These are phyloP conservation scores for Aspergillus ibericus DNA, from an alignment of 2,329 filamentous ascomycete species.

Conservation along the genomic window DNA sequence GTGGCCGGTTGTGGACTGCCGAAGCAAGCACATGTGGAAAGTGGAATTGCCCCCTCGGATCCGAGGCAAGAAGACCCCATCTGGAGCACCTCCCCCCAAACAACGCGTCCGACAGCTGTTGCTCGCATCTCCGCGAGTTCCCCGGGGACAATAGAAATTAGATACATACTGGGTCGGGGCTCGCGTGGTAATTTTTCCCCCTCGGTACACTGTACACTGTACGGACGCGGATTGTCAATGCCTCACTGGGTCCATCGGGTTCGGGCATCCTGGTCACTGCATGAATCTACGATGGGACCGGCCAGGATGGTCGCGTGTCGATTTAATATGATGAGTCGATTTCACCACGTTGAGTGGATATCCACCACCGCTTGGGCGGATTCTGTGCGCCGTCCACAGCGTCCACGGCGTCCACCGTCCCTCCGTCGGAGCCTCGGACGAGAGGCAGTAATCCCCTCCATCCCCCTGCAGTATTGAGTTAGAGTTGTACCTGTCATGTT, in stretches of 20 bases:
- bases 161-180: background rate
- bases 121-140: too few relatives aligned
- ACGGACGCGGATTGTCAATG: background rate
- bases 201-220: background rate
- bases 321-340: constrained; percentile 7
- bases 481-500: background rate
- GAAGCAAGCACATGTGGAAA: constrained; percentile 8
- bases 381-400: background rate
- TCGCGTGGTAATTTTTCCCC: background rate
- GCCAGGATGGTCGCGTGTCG: constrained; percentile 7
- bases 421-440: background rate
- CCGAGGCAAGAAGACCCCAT: constrained; percentile 9
- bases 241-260: background rate
- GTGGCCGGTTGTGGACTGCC: constrained; percentile 5
- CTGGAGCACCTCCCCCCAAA: too few relatives aligned
- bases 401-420: background rate
- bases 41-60: background rate
- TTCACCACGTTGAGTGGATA: constrained; percentile 5
- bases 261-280: constrained; percentile 5
- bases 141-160: too few relatives aligned
- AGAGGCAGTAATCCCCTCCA: background rate
- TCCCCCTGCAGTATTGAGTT: background rate
- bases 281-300: constrained; percentile 7
- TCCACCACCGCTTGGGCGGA: background rate
- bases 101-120: background rate